These are phyloP conservation scores for Yamadazyma siamensis DNA, from an alignment of 1,139 yeast species.

Conservation along the genomic window DNA sequence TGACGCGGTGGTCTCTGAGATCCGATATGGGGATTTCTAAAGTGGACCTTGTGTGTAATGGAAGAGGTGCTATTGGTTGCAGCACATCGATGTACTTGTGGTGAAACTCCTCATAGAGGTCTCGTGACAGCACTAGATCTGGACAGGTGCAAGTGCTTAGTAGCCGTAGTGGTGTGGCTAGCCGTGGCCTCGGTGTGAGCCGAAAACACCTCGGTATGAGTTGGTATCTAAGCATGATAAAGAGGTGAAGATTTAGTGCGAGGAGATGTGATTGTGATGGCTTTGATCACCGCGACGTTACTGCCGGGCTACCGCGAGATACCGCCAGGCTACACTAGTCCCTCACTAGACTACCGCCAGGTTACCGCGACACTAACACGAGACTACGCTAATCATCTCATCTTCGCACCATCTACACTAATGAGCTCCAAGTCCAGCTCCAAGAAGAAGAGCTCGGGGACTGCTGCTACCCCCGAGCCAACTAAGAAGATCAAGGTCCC, in stretches of 20 bases:
- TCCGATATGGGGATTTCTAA: slow-evolving; percentile 2
- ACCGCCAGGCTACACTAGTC: too few species aligned
- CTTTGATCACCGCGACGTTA: slow-evolving; percentile 4
- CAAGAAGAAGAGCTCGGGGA: slow-evolving; percentile 17
- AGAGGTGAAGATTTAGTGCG: too few species aligned
- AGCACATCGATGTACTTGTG: slow-evolving; percentile 3
- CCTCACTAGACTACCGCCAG: too few species aligned
- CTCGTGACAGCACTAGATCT: slow-evolving; percentile 1
- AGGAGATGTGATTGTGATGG: slow-evolving; percentile 3
- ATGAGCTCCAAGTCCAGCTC: slow-evolving; percentile 8
- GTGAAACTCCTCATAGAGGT: not conserved
- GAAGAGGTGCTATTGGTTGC: slow-evolving; percentile 1
- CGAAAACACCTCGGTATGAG: too few species aligned
- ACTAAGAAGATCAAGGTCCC: slow-evolving; percentile 46
- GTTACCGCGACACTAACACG: too few species aligned
- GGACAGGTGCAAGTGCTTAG: too few species aligned
- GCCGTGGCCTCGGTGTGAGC: too few species aligned
- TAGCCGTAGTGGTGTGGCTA: too few species aligned
- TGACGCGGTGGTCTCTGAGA: slow-evolving; percentile 1
- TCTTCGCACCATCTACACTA: too few species aligned
- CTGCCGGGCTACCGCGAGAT: slow-evolving; percentile 2
- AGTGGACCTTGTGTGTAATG: slow-evolving; percentile 7
- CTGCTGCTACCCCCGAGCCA: slow-evolving; percentile 15
- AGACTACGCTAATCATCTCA: too few species aligned
- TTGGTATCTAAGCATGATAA: too few species aligned